These are phyloP conservation scores for Asterionellopsis glacialis DNA, from an alignment of 108 stramenopile genomes.

Conservation along the genomic window DNA sequence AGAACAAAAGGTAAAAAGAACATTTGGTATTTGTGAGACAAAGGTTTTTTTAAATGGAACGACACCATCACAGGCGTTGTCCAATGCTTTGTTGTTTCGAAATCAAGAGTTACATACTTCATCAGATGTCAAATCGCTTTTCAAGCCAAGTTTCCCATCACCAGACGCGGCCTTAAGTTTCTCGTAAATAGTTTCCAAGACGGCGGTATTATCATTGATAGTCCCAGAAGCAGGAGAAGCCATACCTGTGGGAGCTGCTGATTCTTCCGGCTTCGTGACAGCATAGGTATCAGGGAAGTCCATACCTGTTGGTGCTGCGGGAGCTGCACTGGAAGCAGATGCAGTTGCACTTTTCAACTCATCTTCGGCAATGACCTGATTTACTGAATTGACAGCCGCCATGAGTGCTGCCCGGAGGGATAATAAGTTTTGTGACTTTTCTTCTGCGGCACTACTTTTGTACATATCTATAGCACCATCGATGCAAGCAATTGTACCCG, in stretches of 20 bases:
- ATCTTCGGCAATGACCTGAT: constrained; percentile 34
- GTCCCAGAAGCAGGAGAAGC: constrained; percentile 8
- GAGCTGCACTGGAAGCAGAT: constrained; percentile 9
- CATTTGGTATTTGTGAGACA: neutral
- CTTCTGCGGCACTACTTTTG: constrained; percentile 53
- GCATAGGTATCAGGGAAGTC: constrained; percentile 3
- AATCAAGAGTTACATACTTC: constrained; percentile 7
- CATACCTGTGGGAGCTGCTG: constrained; percentile 6
- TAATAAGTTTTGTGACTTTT: constrained; percentile 41
- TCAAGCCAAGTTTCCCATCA: constrained; percentile 66
- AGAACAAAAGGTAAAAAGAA: neutral
- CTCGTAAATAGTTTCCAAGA: constrained; percentile 46
- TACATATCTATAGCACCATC: constrained; percentile 76
- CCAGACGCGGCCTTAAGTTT: constrained; percentile 53
- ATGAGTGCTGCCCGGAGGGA: constrained; percentile 70
- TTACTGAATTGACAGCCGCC: constrained; percentile 54
- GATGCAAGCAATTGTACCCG: constrained; percentile 62
- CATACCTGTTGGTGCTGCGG: constrained; percentile 7
- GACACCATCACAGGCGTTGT: neutral
- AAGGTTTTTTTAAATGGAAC: neutral
- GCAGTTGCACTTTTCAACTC: constrained; percentile 16
- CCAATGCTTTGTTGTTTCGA: neutral
- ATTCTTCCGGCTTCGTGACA: neutral
- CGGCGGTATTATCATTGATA: constrained; percentile 43
- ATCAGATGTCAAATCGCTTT: constrained; percentile 28